Base-by-base conservation (phyloP, 208 protist species). In the Acanthamoeba lenticulata region DNA sequence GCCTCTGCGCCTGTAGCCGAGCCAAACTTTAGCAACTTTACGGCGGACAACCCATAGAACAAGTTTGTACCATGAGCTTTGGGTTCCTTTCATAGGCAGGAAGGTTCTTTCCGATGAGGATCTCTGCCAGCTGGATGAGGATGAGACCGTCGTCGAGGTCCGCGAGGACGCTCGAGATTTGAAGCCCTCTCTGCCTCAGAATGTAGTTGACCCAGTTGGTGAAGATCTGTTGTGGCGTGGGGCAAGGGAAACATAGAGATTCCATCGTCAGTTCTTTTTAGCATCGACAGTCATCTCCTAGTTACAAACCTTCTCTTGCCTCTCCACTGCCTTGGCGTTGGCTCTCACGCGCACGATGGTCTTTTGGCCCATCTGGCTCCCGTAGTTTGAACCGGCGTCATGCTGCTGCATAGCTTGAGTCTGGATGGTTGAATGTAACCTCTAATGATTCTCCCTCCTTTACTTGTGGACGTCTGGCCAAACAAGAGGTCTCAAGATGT, bases 181-280 rank as follows among this genome's bases (percentile, higher is more conserved):
- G 40, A 36, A 93, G 67, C 11, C 49, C 49, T n/a, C 89, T 57
- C 38, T 74, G 60, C 24, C 67, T 44, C 62, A 93, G n/a, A 1
- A 93, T 81, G 67, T 81, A 93, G 89, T 93, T 93, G 38, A 81
- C 44, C 89, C 89, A 93, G 89, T 93, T 93, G 15, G 89, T 93
- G 89, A 93, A 93, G 38, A 93, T 93, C 89, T 93, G 85, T 72
- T 7, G 21, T 19, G 2, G 34, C 6, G 42, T n/a, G 0, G 77
- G 19, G 36, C 24, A 29, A 86, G 77, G 34, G 13, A 6, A 52
- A 38, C 9, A 74, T 17, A 74, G 65, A 74, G 21, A 44, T n/a
- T 47, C n/a, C n/a, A n/a, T n/a, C n/a, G n/a, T n/a, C n/a, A n/a
- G n/a, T n/a, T n/a, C n/a, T n/a, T n/a, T n/a, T n/a, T n/a, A n/a